phyloP scores from a whole-genome alignment of 2,329 filamentous ascomycete genomes.

The Purpureocillium lavendulum region DNA sequence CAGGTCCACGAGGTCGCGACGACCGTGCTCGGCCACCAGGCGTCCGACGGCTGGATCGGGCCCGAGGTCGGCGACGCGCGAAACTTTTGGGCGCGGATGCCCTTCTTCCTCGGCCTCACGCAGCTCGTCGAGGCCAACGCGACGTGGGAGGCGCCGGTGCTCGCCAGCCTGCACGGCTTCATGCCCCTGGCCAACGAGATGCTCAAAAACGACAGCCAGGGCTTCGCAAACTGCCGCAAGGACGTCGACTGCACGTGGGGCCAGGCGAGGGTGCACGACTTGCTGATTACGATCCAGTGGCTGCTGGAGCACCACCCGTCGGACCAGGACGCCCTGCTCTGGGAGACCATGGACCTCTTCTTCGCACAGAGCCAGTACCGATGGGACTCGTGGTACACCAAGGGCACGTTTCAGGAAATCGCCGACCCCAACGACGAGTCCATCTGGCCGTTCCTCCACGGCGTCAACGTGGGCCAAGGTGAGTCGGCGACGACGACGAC shows the following conservation, averaged over 20 bases:
- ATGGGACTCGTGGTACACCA: conserved; percentile 20
- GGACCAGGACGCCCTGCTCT: conserved; percentile 19
- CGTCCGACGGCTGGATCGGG: conserved; percentile 45
- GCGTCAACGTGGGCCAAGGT: conserved; percentile 36
- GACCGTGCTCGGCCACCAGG: conserved; percentile 32
- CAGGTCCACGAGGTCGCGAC: conserved; percentile 29
- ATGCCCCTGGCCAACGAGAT: conserved; percentile 42
- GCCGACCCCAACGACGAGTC: conserved; percentile 8
- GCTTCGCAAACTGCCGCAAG: conserved; percentile 34
- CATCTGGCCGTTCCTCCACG: conserved; percentile 26
- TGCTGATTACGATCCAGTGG: conserved; percentile 31
- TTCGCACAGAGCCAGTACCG: conserved; percentile 17
- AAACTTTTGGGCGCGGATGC: conserved; percentile 22
- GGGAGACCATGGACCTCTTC: conserved; percentile 32
- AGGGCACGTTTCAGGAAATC: conserved; percentile 11
- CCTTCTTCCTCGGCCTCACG: conserved; percentile 21
- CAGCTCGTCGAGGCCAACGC: conserved; percentile 23
- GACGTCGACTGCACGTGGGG: conserved; percentile 26
- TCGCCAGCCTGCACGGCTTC: conserved; percentile 11
- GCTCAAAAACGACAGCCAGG: conserved; percentile 43
- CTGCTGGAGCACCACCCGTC: conserved; percentile 24
- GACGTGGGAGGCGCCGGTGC: conserved; percentile 11
- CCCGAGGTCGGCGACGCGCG: conserved; percentile 17
- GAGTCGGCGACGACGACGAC: too few relatives aligned
- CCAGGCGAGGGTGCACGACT: conserved; percentile 26